Percentiles rank a stretch among this genome's conserved stretches.
Evolutionary conservation across 164 flowering plant species (phyloP).

Genomic region (Piper betle): DNA sequence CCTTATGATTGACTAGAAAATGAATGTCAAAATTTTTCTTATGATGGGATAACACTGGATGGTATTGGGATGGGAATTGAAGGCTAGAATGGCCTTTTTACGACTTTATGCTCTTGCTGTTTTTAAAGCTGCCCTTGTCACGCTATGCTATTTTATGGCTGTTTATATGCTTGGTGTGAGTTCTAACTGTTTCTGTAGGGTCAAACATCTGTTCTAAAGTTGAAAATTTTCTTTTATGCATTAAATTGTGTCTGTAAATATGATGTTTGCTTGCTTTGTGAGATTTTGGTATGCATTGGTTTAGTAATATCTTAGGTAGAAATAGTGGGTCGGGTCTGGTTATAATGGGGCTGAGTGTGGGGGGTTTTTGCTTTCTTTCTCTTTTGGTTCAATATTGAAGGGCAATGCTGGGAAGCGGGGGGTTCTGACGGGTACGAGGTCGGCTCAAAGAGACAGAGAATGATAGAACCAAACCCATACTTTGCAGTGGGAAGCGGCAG

Average conservation of each 20-base stretch:
- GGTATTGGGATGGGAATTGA: too few relatives aligned
- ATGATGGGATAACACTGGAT: too few relatives aligned
- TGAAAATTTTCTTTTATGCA: neutral
- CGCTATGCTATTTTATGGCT: too few relatives aligned
- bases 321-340: slow-evolving; percentile 69
- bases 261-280: neutral
- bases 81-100: too few relatives aligned
- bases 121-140: too few relatives aligned
- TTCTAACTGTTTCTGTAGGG: neutral
- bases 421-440: slow-evolving; percentile 29
- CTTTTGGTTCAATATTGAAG: slow-evolving; percentile 18
- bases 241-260: neutral
- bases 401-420: slow-evolving; percentile 33
- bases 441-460: slow-evolving; percentile 32
- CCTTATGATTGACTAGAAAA: too few relatives aligned
- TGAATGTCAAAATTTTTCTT: too few relatives aligned
- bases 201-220: too few relatives aligned
- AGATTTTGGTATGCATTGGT: neutral
- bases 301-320: neutral
- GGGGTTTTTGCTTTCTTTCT: slow-evolving; percentile 25
- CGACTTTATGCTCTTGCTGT: too few relatives aligned
- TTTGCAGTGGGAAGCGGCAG: slow-evolving; percentile 73
- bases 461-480: slow-evolving; percentile 46
- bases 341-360: slow-evolving; percentile 88
- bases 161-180: too few relatives aligned